phyloP scores from a whole-genome alignment of 2,329 filamentous ascomycete genomes.

The Trichoderma polysporum region DNA sequence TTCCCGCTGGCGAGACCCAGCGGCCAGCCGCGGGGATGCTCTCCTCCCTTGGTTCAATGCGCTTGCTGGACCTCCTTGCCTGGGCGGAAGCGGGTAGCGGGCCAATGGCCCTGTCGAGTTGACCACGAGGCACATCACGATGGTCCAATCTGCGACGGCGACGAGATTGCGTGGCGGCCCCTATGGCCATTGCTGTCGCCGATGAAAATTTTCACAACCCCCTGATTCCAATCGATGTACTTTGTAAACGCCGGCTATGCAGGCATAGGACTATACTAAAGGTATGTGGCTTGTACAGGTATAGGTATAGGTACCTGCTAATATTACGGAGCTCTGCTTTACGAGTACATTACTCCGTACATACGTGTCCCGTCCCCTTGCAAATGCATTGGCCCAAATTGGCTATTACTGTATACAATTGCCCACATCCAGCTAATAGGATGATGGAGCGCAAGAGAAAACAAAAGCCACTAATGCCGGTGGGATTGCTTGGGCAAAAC shows the following conservation, averaged over 20 bases:
- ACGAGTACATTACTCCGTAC: no score
- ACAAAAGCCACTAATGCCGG: conserved; percentile 6
- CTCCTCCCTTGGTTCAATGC: neutral
- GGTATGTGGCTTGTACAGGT: neutral
- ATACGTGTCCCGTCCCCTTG: no score
- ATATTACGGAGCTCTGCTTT: no score
- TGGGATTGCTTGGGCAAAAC: neutral
- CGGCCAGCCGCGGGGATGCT: conserved; percentile 14
- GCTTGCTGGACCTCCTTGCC: neutral
- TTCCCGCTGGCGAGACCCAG: conserved; percentile 1
- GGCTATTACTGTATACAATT: neutral
- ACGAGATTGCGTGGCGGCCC: conserved; percentile 14
- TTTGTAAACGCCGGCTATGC: neutral
- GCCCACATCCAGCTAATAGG: neutral
- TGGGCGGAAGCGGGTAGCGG: conserved; percentile 17
- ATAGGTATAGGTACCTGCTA: neutral
- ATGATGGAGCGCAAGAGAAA: neutral
- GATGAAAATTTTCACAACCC: conserved; percentile 6
- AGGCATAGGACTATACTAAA: neutral
- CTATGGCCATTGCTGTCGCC: neutral
- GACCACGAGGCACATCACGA: conserved; percentile 14
- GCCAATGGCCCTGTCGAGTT: conserved; percentile 10
- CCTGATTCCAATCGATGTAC: neutral
- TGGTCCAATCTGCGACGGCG: conserved; percentile 13
- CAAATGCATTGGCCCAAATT: neutral